phyloP scores from a whole-genome alignment of 768 basidiomycete genomes.

The Tulasnella sp. region DNA sequence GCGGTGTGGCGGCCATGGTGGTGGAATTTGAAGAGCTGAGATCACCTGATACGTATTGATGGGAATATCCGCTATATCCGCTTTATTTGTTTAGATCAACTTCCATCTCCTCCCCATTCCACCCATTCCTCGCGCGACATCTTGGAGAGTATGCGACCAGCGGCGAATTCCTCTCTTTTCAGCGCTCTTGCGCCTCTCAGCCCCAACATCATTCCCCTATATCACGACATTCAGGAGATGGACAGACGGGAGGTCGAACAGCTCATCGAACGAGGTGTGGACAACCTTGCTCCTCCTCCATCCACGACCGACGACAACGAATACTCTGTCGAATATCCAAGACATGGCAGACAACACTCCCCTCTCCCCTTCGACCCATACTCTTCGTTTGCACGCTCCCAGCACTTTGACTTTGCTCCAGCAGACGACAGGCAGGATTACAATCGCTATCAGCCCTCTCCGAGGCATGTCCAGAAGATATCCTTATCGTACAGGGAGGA shows the following conservation, averaged over 20 bases:
- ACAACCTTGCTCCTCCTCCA: constrained; percentile 58
- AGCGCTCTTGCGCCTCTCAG: neutral
- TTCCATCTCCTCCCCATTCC: neutral
- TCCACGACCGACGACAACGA: neutral
- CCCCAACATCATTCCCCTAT: constrained; percentile 11
- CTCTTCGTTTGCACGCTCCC: constrained; percentile 31
- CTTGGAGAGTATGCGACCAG: neutral
- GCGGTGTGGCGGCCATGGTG: neutral
- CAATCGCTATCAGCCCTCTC: constrained; percentile 16
- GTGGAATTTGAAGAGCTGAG: neutral
- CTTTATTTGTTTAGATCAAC: constrained; percentile 9
- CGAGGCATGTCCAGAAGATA: constrained; percentile 13
- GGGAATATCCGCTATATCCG: neutral
- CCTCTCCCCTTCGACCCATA: constrained; percentile 48
- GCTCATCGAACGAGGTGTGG: constrained; percentile 49
- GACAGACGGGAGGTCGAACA: constrained; percentile 69
- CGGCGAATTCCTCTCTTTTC: neutral
- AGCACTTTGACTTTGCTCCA: constrained; percentile 49
- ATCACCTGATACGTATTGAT: constrained; percentile 4
- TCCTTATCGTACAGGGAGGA: constrained; percentile 37
- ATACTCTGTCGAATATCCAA: constrained; percentile 54
- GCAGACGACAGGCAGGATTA: constrained; percentile 32
- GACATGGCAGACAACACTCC: constrained; percentile 52
- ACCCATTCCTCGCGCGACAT: neutral
- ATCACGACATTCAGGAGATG: constrained; percentile 40